Percentiles rank a stretch among this genome's conserved stretches.
These are phyloP conservation scores for Hypoxylon perforatum DNA, from an alignment of 495 filamentous ascomycete genomes.

Conservation along the genomic window DNA sequence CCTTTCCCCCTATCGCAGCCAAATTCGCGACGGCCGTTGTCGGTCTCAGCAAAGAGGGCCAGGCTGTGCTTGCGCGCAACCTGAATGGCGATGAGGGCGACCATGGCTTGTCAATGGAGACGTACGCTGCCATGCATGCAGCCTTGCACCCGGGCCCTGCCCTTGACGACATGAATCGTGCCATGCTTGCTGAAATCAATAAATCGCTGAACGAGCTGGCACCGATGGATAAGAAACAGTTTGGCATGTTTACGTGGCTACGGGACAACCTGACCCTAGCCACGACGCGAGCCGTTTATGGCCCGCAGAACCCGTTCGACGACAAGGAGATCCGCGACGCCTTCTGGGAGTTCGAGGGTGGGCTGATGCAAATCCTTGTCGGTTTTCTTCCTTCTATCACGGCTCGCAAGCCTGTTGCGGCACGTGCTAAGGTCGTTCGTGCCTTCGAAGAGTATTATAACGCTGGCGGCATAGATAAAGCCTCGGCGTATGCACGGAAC, in stretches of 20 bases:
- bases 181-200: conserved; percentile 46
- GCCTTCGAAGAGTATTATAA: conserved; percentile 59
- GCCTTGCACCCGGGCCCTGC: conserved; percentile 46
- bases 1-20: conserved; percentile 52
- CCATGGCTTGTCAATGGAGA: conserved; percentile 46
- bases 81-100: conserved; percentile 41
- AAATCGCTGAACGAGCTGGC: conserved; percentile 17
- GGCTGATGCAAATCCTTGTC: conserved; percentile 50
- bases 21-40: conserved; percentile 48
- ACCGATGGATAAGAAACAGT: conserved; percentile 18
- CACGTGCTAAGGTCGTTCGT: conserved; percentile 47
- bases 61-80: conserved; percentile 41
- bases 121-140: conserved; percentile 45
- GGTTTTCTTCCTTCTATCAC: conserved; percentile 52
- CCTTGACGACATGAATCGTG: conserved; percentile 52
- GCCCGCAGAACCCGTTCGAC: conserved; percentile 61
- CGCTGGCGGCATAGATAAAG: conserved; percentile 43
- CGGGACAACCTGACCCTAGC: conserved; percentile 57
- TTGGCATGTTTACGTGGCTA: conserved; percentile 51
- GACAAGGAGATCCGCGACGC: conserved; percentile 51
- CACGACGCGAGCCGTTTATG: conserved; percentile 62
- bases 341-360: conserved; percentile 59
- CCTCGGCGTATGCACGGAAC: conserved; percentile 46
- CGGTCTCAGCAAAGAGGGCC: conserved; percentile 43
- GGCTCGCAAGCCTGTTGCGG: conserved; percentile 54